Conservation (phyloP, 441 rosid species). For the Monsonia emarginata region DNA sequence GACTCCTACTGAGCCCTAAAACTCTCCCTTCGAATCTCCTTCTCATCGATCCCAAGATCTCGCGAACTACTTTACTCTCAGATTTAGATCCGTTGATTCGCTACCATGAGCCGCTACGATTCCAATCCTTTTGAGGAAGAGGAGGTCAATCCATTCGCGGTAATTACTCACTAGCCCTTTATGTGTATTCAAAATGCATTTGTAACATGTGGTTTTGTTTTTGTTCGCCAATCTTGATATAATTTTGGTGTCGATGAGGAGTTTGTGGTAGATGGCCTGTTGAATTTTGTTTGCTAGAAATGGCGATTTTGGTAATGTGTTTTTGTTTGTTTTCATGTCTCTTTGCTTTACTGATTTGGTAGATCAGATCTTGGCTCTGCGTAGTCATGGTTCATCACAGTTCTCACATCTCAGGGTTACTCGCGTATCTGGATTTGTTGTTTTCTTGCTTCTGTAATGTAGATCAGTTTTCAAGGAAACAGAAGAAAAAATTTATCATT, state of each 20-base stretch:
- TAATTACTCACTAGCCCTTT: conserved; percentile 18
- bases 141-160: conserved; percentile 87
- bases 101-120: conserved; percentile 59
- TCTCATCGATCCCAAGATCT: background rate
- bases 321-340: background rate
- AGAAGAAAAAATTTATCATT: background rate
- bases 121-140: conserved; percentile 80
- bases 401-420: background rate
- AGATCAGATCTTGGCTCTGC: background rate
- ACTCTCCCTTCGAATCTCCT: background rate
- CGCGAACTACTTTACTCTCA: background rate
- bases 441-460: background rate
- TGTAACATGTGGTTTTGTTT: background rate
- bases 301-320: conserved; percentile 7
- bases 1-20: background rate
- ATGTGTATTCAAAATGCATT: background rate
- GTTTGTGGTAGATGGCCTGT: background rate
- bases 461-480: background rate
- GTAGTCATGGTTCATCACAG: background rate
- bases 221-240: background rate
- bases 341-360: background rate
- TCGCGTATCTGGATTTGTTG: background rate
- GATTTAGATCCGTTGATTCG: conserved; percentile 21
- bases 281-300: background rate
- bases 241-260: background rate